Percentiles rank a stretch among this genome's conserved stretches.
Evolutionary conservation across 352 stramenopile species (phyloP).

Genomic region (Pythium sukuiense): DNA sequence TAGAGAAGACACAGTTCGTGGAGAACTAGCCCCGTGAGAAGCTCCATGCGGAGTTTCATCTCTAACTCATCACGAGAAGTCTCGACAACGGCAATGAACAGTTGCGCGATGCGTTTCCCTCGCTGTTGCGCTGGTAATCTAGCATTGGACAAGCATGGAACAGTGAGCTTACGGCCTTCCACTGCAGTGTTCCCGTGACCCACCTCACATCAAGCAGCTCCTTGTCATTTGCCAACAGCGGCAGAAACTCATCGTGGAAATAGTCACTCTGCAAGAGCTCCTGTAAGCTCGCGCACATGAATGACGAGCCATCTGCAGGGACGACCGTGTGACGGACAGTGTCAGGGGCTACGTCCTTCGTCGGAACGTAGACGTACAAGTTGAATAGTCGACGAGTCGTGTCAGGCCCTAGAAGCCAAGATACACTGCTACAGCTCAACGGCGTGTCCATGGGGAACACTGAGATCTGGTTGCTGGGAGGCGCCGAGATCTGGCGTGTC

Average conservation of each 20-base stretch:
- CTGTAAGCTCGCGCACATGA: constrained; percentile 10
- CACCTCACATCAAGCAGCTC: not conserved
- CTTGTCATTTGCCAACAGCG: constrained; percentile 5
- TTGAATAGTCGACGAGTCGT: not conserved
- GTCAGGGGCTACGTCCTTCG: not conserved
- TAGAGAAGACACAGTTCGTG: constrained; percentile 23
- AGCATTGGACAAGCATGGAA: not conserved
- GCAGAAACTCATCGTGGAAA: constrained; percentile 8
- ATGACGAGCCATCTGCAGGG: not conserved
- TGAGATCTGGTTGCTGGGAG: not conserved
- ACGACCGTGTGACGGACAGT: not conserved
- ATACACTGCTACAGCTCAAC: constrained; percentile 10
- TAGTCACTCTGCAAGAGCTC: constrained; percentile 14
- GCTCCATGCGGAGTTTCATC: not conserved
- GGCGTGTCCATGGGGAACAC: not conserved
- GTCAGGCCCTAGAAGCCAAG: constrained; percentile 1
- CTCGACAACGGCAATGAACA: constrained; percentile 8
- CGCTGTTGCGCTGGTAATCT: constrained; percentile 3
- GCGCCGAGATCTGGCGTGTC: not conserved
- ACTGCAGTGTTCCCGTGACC: not conserved
- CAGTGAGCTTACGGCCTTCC: not conserved
- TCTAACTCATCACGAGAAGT: not conserved
- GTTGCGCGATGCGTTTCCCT: not conserved
- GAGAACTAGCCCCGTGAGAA: not conserved
- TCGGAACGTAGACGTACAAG: constrained; percentile 7